Percentiles rank a stretch among this genome's conserved stretches.
phyloP scores from a whole-genome alignment of 2,329 filamentous ascomycete genomes.

The Colletotrichum sp. region DNA sequence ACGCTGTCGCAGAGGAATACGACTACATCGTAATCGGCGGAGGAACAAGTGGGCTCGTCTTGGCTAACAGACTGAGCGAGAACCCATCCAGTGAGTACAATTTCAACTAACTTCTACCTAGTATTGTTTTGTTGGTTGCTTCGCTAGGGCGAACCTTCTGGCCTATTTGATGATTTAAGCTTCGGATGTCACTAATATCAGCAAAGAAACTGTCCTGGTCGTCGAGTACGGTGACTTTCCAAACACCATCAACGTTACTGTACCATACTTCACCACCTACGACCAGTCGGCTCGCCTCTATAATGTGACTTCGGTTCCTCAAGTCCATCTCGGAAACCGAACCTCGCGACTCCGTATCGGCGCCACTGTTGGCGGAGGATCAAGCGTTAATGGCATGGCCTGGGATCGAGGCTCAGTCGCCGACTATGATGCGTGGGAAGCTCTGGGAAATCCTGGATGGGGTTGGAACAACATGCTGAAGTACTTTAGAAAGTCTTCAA shows the following conservation, averaged over 20 bases:
- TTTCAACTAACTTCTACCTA: neutral
- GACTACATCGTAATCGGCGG: slow-evolving; percentile 38
- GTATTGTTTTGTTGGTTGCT: no score
- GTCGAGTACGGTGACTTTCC: slow-evolving; percentile 34
- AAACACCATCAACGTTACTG: slow-evolving; percentile 26
- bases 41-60: slow-evolving; percentile 40
- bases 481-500: slow-evolving; percentile 33
- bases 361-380: slow-evolving; percentile 32
- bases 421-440: slow-evolving; percentile 40
- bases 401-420: slow-evolving; percentile 29
- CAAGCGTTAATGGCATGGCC: slow-evolving; percentile 35
- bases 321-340: slow-evolving; percentile 26
- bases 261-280: slow-evolving; percentile 24
- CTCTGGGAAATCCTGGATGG: slow-evolving; percentile 41
- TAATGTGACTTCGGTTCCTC: slow-evolving; percentile 27
- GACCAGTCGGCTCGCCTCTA: slow-evolving; percentile 12
- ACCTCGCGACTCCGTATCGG: slow-evolving; percentile 26
- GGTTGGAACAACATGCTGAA: slow-evolving; percentile 36
- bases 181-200: neutral
- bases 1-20: slow-evolving; percentile 19
- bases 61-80: slow-evolving; percentile 40
- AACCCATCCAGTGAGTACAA: slow-evolving; percentile 26
- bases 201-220: slow-evolving; percentile 27
- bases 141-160: neutral
- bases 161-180: neutral